Percentiles rank a stretch among this genome's conserved stretches.
These are phyloP conservation scores for Tagetes erecta DNA, from an alignment of 129 eudicot genomes.

Conservation along the genomic window DNA sequence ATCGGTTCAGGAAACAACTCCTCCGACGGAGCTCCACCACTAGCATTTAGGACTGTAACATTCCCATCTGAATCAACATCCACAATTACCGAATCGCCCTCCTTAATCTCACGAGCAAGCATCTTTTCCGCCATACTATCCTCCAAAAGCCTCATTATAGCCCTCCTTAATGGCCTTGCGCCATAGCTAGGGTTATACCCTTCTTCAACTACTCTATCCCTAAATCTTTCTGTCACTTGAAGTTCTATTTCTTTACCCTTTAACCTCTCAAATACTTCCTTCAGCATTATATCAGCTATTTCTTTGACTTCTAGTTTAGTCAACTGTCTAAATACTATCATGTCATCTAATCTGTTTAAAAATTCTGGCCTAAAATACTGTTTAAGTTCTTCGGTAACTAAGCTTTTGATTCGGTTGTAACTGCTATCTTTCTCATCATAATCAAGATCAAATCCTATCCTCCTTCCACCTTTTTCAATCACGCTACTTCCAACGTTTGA, in stretches of 20 bases:
- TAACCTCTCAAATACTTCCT: constrained; percentile 39
- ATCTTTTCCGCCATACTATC: constrained; percentile 50
- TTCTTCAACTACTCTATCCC: constrained; percentile 42
- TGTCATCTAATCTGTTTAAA: constrained; percentile 44
- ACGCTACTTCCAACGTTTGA: constrained; percentile 43
- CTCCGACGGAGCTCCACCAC: constrained; percentile 65
- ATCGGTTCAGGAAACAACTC: constrained; percentile 29
- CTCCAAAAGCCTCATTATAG: constrained; percentile 45
- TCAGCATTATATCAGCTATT: constrained; percentile 46
- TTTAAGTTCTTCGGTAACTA: constrained; percentile 38
- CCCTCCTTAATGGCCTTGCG: constrained; percentile 52
- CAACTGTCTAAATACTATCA: constrained; percentile 41
- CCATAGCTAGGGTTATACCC: constrained; percentile 49
- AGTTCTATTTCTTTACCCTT: constrained; percentile 39
- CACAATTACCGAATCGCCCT: constrained; percentile 38
- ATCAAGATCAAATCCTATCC: constrained; percentile 74
- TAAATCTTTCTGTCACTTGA: constrained; percentile 30
- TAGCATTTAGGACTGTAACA: constrained; percentile 64
- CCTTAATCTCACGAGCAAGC: constrained; percentile 39
- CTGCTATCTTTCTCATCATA: constrained; percentile 79
- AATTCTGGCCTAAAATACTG: constrained; percentile 44
- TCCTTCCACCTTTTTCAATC: constrained; percentile 44
- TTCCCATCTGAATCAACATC: constrained; percentile 38
- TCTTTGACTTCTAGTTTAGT: constrained; percentile 29
- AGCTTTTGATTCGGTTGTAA: constrained; percentile 44